Percentiles rank a stretch among this genome's conserved stretches.
Conservation (phyloP, 805 yeast genomes). For the Clavispora vitiphila region DNA sequence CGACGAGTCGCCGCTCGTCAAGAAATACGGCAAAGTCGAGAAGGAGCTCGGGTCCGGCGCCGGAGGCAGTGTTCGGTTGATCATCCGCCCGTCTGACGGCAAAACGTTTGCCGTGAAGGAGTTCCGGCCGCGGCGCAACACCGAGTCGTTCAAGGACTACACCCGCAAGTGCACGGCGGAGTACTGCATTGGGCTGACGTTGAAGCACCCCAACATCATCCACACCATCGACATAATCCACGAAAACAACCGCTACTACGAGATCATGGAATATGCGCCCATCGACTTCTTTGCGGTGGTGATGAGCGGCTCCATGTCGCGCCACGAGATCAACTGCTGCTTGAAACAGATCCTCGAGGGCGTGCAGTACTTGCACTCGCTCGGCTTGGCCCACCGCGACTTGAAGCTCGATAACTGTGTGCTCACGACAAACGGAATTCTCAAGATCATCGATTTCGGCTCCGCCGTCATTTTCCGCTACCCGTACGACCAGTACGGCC, state of each 20-base stretch:
- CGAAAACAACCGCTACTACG: constrained; percentile 66
- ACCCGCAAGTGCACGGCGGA: constrained; percentile 88
- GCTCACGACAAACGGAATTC: constrained; percentile 64
- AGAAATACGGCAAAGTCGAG: constrained; percentile 69
- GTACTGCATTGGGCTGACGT: constrained; percentile 77
- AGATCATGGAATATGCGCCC: constrained; percentile 94
- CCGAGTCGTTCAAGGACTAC: constrained; percentile 69
- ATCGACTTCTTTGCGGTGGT: constrained; percentile 82
- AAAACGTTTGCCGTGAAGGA: constrained; percentile 80
- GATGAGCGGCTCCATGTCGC: constrained; percentile 78
- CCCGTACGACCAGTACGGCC: constrained; percentile 57
- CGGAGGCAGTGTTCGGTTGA: constrained; percentile 77
- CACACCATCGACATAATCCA: constrained; percentile 73
- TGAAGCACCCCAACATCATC: constrained; percentile 77
- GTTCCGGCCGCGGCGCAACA: constrained; percentile 66
- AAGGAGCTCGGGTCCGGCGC: constrained; percentile 81
- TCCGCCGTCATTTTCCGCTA: constrained; percentile 78
- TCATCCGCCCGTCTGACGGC: constrained; percentile 63
- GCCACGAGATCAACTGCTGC: constrained; percentile 79
- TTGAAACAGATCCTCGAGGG: constrained; percentile 71
- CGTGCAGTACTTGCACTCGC: constrained; percentile 65
- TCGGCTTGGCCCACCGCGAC: constrained; percentile 82
- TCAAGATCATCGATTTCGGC: constrained; percentile 79
- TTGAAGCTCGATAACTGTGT: constrained; percentile 81
- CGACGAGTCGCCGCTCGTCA: constrained; percentile 24